Conservation (phyloP, 768 basidiomycete genomes). For the Phaeolepiota aurea region DNA sequence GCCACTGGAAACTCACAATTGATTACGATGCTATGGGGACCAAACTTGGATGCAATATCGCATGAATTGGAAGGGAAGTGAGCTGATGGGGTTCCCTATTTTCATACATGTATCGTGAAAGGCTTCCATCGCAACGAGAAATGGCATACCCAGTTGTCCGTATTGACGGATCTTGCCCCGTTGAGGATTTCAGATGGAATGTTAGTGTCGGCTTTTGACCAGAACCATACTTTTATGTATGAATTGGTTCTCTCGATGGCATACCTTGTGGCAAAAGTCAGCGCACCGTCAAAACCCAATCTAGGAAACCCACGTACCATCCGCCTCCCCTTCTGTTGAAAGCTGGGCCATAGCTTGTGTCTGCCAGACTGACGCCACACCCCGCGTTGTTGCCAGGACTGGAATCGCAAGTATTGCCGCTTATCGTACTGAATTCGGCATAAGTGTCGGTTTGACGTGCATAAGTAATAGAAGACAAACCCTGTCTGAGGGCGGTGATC, state of each 20-base stretch:
- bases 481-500: slow-evolving; percentile 34
- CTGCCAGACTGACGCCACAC: slow-evolving; percentile 40
- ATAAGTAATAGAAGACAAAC: slow-evolving; percentile 18
- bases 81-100: slow-evolving; percentile 49
- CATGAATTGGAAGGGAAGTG: slow-evolving; percentile 56
- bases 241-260: slow-evolving; percentile 51
- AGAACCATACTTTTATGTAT: slow-evolving; percentile 68
- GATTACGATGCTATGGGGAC: slow-evolving; percentile 55
- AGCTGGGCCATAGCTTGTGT: slow-evolving; percentile 43
- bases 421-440: slow-evolving; percentile 19
- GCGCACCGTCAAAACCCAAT: neutral
- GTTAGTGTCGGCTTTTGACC: slow-evolving; percentile 36
- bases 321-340: slow-evolving; percentile 59
- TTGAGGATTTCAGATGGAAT: slow-evolving; percentile 39
- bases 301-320: slow-evolving; percentile 30
- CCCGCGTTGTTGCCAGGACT: slow-evolving; percentile 42
- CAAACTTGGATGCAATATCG: slow-evolving; percentile 45
- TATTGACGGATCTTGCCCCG: slow-evolving; percentile 34
- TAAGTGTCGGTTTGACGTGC: neutral
- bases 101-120: neutral
- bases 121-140: neutral
- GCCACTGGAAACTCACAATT: slow-evolving; percentile 42
- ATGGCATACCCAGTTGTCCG: slow-evolving; percentile 41
- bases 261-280: slow-evolving; percentile 28
- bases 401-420: slow-evolving; percentile 39